A percentile compares a stretch with the other conserved stretches of the same genome.
phyloP scores from a whole-genome alignment of 257 asterid genomes.

The Gentiana dahurica region DNA sequence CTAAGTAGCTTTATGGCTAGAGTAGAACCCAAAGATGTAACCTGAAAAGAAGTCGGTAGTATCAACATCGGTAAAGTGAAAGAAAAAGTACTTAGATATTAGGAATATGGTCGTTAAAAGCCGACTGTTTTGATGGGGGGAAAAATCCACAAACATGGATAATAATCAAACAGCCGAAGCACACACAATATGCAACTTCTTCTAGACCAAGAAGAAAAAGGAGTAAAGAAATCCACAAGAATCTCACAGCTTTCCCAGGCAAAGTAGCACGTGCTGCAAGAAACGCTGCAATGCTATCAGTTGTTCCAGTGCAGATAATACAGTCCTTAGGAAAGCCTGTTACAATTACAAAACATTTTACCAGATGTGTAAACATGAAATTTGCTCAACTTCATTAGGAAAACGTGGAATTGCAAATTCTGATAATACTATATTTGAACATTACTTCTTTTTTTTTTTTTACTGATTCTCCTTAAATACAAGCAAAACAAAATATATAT shows the following conservation, averaged over 20 bases:
- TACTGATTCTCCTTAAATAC: too few relatives aligned
- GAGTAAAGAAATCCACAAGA: background rate
- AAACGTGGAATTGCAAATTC: too few relatives aligned
- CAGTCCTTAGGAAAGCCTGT: slow-evolving; percentile 71
- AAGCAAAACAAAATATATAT: too few relatives aligned
- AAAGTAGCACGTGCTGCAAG: slow-evolving; percentile 79
- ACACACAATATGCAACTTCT: background rate
- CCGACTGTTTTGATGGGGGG: too few relatives aligned
- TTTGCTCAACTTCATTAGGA: too few relatives aligned
- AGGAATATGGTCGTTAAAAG: background rate
- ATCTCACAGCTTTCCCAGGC: slow-evolving; percentile 86
- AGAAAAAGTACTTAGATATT: background rate
- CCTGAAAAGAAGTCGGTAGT: slow-evolving; percentile 27
- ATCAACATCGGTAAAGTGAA: background rate
- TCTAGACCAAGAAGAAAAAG: slow-evolving; percentile 1
- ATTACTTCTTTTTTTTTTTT: too few relatives aligned
- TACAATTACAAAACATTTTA: slow-evolving; percentile 4
- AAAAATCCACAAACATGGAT: background rate
- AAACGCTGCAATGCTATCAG: slow-evolving; percentile 94
- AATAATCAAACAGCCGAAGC: background rate
- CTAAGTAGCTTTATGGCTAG: slow-evolving; percentile 87
- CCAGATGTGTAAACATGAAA: background rate
- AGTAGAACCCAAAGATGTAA: slow-evolving; percentile 92
- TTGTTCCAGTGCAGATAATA: slow-evolving; percentile 83
- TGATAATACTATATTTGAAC: too few relatives aligned